Conservation (phyloP, 192 early-diverging fungal species). For the Rhizophagus sp. region DNA sequence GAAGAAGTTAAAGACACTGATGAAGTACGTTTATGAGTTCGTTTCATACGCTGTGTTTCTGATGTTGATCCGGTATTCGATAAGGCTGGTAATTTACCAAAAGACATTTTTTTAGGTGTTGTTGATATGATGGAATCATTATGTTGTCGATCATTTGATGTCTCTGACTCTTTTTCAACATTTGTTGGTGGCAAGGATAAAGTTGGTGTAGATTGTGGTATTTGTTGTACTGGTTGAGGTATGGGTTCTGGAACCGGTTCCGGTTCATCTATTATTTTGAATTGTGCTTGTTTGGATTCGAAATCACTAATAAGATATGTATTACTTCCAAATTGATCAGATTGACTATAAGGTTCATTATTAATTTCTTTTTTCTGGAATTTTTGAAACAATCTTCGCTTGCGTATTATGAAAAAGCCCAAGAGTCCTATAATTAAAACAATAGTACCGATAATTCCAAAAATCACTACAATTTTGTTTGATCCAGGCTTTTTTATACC, state of each 20-base stretch:
- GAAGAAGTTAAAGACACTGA: conserved; percentile 15
- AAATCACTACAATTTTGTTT: neutral
- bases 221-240: neutral
- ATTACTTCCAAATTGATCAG: conserved; percentile 9
- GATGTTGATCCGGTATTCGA: neutral
- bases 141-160: neutral
- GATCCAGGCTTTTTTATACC: neutral
- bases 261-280: neutral
- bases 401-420: conserved; percentile 8
- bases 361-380: neutral
- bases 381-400: neutral
- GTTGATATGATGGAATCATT: neutral
- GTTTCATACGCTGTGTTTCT: conserved; percentile 1
- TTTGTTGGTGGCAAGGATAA: neutral
- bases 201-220: neutral
- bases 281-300: neutral
- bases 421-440: neutral
- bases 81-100: neutral
- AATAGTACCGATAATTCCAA: neutral
- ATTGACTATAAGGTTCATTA: conserved; percentile 15
- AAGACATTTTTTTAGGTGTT: neutral
- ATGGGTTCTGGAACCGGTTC: neutral
- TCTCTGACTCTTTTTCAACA: neutral
- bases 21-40: conserved; percentile 19
- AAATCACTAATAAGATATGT: neutral